These are phyloP conservation scores for Periconia sp. DNA, from an alignment of 2,329 filamentous ascomycete genomes.

Conservation along the genomic window DNA sequence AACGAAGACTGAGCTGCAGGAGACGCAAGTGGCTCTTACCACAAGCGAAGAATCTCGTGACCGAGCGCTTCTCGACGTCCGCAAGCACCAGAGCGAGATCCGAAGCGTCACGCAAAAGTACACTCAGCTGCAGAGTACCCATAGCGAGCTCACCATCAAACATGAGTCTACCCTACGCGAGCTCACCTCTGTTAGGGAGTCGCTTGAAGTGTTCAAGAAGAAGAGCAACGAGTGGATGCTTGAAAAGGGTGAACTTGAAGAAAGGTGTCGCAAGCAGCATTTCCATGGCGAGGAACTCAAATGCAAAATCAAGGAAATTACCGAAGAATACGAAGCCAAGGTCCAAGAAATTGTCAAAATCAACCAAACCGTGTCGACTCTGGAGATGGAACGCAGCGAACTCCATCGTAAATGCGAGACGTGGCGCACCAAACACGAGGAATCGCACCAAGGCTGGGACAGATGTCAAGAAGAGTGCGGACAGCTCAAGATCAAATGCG, in stretches of 20 bases:
- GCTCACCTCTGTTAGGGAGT: constrained; percentile 24
- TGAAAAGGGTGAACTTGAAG: constrained; percentile 4
- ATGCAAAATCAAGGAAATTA: constrained; percentile 5
- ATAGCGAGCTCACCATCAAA: constrained; percentile 19
- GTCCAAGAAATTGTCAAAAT: constrained; percentile 4
- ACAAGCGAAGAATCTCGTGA: constrained; percentile 22
- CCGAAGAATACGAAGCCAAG: constrained; percentile 4
- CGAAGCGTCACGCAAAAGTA: constrained; percentile 22
- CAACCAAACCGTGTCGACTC: constrained; percentile 4
- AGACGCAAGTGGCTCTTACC: constrained; percentile 17
- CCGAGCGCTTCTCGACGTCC: constrained; percentile 17
- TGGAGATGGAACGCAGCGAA: constrained; percentile 2
- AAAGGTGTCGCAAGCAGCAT: constrained; percentile 4
- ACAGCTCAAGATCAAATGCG: constrained; percentile 4
- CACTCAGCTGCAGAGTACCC: constrained; percentile 20
- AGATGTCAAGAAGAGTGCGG: constrained; percentile 3
- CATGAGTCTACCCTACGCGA: constrained; percentile 27
- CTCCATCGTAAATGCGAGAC: constrained; percentile 2
- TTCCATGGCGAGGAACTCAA: constrained; percentile 4
- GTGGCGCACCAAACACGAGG: constrained; percentile 1
- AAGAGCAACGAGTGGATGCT: constrained; percentile 19
- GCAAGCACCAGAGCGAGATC: constrained; percentile 25
- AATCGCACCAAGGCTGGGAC: constrained; percentile 1
- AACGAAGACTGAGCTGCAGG: constrained; percentile 21
- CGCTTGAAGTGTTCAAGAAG: constrained; percentile 16